Evolutionary conservation across 164 flowering plant species (phyloP).

Genomic region (Vitis riparia): DNA sequence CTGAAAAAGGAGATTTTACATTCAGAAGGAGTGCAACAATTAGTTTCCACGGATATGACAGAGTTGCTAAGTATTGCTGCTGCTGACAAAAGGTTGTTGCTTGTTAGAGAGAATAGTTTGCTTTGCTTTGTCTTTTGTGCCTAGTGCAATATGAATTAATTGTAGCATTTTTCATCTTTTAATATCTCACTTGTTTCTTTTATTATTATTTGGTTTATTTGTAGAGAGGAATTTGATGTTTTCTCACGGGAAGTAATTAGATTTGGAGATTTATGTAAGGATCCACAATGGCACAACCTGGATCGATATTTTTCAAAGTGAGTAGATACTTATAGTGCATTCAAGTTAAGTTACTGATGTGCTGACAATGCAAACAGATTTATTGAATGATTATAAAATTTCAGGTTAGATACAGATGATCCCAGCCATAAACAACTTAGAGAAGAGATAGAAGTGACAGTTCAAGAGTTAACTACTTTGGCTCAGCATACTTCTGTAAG

Average conservation of each 20-base stretch:
- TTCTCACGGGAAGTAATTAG: slow-evolving; percentile 58
- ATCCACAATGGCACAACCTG: slow-evolving; percentile 73
- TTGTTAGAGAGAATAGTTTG: not conserved
- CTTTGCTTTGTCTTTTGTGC: not conserved
- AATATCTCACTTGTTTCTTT: not conserved
- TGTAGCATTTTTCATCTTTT: not conserved
- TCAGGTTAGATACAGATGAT: slow-evolving; percentile 45
- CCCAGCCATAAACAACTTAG: slow-evolving; percentile 24
- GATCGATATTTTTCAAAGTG: slow-evolving; percentile 51
- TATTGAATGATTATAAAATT: slow-evolving; percentile 7
- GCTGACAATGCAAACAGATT: slow-evolving; percentile 1
- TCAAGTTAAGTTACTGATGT: slow-evolving; percentile 1
- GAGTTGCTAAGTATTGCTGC: slow-evolving; percentile 61
- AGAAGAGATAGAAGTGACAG: slow-evolving; percentile 39
- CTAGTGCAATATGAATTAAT: not conserved
- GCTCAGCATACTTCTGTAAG: slow-evolving; percentile 66
- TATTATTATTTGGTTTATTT: not conserved
- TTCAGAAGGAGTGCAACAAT: slow-evolving; percentile 48
- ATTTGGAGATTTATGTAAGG: slow-evolving; percentile 66
- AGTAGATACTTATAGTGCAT: slow-evolving; percentile 8
- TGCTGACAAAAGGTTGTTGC: slow-evolving; percentile 59
- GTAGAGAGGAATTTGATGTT: slow-evolving; percentile 59
- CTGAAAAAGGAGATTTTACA: slow-evolving; percentile 49
- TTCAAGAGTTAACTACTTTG: slow-evolving; percentile 52
- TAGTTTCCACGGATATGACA: slow-evolving; percentile 55